Evolutionary conservation across 2,329 filamentous ascomycete species (phyloP), one percentile per base, ranked within the genome.

Genomic region (Hymenotorrendiella dingleyae): DNA sequence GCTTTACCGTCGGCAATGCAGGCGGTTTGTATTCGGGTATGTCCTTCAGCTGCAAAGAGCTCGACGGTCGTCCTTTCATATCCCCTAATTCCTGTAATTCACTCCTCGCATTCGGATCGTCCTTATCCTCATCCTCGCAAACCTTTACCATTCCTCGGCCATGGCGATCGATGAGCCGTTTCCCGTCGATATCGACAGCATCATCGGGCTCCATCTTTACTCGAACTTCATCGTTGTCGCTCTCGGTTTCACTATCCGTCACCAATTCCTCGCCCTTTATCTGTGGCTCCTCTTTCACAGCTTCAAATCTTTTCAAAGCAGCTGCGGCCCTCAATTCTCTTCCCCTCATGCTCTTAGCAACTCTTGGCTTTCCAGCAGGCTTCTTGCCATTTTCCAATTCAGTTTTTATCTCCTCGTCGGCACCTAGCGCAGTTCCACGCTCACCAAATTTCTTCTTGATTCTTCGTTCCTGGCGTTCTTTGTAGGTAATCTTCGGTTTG

Each of bases 101-200:
- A 22, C 74, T 70, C 55, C 74, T 69, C 3, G 69, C 72, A 54
- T 78, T 69, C 14, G 70, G 66, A 42, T 83, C 78, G 27, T 75
- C 71, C 3, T 72, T 72, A 58, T 70, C 69, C 49, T 87, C 83
- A 33, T 84, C 82, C 48, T 82, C 82, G 58, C 87, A 93, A 1
- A 93, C 78, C 54, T 78, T 84, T 47, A 91, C 67, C 71, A 94
- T 72, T 10, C 75, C 73, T 16, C 74, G 70, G 0, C 84, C 86
- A 40, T 83, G 75, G 7, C 69, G 67, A 56, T 90, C 86, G 17
- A 82, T 63, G 34, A 90, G 66, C 46, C 68, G 73, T 40, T 69
- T 74, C 1, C 84, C 83, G 53, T 87, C 71, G 12, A 80, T 66
- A 61, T 88, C 82, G 9, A 80, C 53, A 1, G 77, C 78, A 42